These are phyloP conservation scores for Calonectria montana DNA, from an alignment of 2,329 filamentous ascomycete genomes.

Conservation along the genomic window DNA sequence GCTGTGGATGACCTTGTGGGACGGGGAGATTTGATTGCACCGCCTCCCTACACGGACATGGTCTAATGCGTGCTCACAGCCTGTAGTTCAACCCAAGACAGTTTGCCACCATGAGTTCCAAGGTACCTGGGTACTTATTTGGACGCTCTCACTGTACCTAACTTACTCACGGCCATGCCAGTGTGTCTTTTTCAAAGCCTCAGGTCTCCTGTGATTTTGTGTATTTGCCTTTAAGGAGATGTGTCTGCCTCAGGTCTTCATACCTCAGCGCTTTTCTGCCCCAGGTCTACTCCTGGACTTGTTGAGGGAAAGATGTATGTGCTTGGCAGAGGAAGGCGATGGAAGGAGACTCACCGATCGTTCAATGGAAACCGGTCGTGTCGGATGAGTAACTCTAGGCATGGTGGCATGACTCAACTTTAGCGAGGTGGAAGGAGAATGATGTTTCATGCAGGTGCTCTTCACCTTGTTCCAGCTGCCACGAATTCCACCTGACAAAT, in stretches of 20 bases:
- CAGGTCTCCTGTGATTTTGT: neutral
- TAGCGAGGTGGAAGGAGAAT: neutral
- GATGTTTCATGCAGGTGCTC: neutral
- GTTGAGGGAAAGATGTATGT: neutral
- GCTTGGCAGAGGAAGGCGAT: neutral
- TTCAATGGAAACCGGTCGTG: neutral
- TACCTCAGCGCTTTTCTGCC: neutral
- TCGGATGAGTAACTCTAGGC: neutral
- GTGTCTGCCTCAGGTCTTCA: neutral
- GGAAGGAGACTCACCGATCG: neutral
- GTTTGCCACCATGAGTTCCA: neutral
- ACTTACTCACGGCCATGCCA: neutral
- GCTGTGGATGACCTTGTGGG: conserved; percentile 19
- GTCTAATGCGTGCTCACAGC: neutral
- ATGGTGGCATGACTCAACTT: neutral
- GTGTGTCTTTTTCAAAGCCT: neutral
- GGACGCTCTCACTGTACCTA: neutral
- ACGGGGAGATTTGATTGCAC: conserved; percentile 33
- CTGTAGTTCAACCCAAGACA: neutral
- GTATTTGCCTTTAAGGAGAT: neutral
- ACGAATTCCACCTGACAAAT: no score
- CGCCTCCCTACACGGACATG: conserved; percentile 46
- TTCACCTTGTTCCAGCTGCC: neutral
- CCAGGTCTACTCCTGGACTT: neutral
- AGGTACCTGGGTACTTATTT: neutral